Evolutionary conservation across 139 green algal species (phyloP).

Genomic region (Desmodesmus armatus): DNA sequence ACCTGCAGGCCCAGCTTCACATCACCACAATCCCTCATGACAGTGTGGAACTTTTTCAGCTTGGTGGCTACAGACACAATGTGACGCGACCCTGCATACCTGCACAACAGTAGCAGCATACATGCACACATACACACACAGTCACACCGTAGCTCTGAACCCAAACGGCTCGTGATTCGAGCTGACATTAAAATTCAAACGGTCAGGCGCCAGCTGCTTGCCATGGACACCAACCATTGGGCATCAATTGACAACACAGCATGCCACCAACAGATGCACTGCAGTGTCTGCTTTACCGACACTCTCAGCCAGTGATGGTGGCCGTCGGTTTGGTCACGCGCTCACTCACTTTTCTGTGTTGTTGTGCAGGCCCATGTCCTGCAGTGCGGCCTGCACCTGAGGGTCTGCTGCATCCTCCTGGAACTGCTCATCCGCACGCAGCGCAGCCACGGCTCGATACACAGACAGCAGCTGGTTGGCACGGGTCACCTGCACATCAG

Average conservation of each 20-base stretch:
- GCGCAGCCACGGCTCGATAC: constrained; percentile 47
- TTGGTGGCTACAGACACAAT: constrained; percentile 51
- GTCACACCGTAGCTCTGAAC: not conserved
- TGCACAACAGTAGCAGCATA: constrained; percentile 16
- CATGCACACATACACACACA: not conserved
- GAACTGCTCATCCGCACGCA: constrained; percentile 68
- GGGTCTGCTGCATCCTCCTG: constrained; percentile 60
- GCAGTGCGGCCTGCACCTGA: constrained; percentile 17
- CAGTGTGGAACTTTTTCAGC: constrained; percentile 54
- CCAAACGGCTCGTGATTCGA: not conserved
- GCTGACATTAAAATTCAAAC: not conserved
- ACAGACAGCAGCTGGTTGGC: constrained; percentile 38
- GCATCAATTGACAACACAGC: not conserved
- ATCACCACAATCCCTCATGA: constrained; percentile 36
- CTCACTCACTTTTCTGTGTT: constrained; percentile 40
- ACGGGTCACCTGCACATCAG: constrained; percentile 26
- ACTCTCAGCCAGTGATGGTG: not conserved
- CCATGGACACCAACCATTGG: not conserved
- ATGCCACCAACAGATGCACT: not conserved
- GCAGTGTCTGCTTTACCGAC: too few species aligned
- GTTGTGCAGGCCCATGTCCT: constrained; percentile 25
- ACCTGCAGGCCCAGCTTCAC: constrained; percentile 19
- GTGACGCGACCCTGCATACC: constrained; percentile 23
- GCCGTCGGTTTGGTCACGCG: not conserved
- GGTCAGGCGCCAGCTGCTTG: not conserved